These are phyloP conservation scores for Sporisorium graminicola DNA, from an alignment of 1,284 basidiomycete genomes.

Conservation along the genomic window DNA sequence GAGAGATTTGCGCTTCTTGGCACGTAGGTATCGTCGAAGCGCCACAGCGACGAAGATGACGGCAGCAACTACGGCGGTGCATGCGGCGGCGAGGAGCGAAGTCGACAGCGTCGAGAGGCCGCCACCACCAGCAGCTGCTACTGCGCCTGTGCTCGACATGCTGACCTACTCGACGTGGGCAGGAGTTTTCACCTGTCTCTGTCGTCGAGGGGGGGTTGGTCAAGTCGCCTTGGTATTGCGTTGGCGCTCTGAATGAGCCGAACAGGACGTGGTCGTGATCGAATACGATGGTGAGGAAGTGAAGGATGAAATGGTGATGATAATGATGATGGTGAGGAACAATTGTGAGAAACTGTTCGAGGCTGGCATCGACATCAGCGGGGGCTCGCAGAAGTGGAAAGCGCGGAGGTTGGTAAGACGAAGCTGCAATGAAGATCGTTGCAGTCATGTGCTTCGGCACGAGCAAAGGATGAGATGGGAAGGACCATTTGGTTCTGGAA, in stretches of 20 bases:
- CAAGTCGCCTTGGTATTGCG: background rate
- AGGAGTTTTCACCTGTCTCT: constrained; percentile 11
- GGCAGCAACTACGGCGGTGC: constrained; percentile 38
- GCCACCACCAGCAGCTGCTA: constrained; percentile 24
- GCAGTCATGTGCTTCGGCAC: constrained; percentile 18
- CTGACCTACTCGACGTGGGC: constrained; percentile 1
- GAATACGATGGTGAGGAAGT: background rate
- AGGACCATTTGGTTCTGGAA: no score
- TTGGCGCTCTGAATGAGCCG: constrained; percentile 1
- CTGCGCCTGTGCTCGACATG: constrained; percentile 43
- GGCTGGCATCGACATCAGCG: background rate
- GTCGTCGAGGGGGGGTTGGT: background rate
- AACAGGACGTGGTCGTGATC: background rate
- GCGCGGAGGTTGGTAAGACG: constrained; percentile 11
- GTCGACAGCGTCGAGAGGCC: constrained; percentile 42
- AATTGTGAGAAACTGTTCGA: background rate
- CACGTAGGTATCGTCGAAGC: constrained; percentile 37
- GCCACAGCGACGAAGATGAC: constrained; percentile 42
- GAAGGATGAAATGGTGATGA: constrained; percentile 1
- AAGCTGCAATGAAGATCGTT: constrained; percentile 43
- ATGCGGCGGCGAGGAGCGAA: constrained; percentile 44
- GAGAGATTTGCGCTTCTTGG: constrained; percentile 26
- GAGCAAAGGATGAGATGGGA: background rate
- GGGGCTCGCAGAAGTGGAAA: background rate
- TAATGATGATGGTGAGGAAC: constrained; percentile 10